Conservation (phyloP, 208 protist species). For the Herpetomonas samuelpessoai region DNA sequence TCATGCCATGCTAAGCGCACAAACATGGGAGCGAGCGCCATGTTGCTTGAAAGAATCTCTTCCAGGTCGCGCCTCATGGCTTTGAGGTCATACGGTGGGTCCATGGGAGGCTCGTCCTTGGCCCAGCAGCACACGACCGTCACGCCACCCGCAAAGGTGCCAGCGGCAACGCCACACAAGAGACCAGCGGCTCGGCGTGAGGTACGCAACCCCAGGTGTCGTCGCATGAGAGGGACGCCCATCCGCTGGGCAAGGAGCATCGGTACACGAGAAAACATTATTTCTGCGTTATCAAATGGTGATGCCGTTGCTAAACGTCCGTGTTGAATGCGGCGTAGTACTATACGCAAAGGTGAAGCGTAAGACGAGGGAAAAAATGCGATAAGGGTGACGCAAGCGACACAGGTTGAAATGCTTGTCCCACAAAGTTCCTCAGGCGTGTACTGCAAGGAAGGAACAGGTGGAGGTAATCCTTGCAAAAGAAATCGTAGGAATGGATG, state of each 20-base stretch:
- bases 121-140: constrained; percentile 17
- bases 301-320: too few relatives aligned
- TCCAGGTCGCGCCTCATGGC: constrained; percentile 26
- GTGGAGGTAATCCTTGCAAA: too few relatives aligned
- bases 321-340: too few relatives aligned
- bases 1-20: constrained; percentile 83
- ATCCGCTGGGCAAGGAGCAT: constrained; percentile 13
- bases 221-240: neutral
- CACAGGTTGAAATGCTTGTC: too few relatives aligned
- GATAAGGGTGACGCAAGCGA: too few relatives aligned
- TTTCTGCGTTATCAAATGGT: neutral
- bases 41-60: constrained; percentile 23
- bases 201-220: neutral
- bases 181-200: neutral
- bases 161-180: constrained; percentile 2
- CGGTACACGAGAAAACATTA: constrained; percentile 15
- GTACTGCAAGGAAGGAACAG: too few relatives aligned
- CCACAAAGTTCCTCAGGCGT: too few relatives aligned
- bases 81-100: constrained; percentile 26
- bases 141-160: constrained; percentile 6
- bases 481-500: too few relatives aligned
- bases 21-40: constrained; percentile 49
- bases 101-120: neutral
- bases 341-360: too few relatives aligned
- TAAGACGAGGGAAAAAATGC: too few relatives aligned